Percentiles rank a stretch among this genome's conserved stretches.
phyloP scores from a whole-genome alignment of 345 rosid genomes.

The Crucihimalaya himalaica region DNA sequence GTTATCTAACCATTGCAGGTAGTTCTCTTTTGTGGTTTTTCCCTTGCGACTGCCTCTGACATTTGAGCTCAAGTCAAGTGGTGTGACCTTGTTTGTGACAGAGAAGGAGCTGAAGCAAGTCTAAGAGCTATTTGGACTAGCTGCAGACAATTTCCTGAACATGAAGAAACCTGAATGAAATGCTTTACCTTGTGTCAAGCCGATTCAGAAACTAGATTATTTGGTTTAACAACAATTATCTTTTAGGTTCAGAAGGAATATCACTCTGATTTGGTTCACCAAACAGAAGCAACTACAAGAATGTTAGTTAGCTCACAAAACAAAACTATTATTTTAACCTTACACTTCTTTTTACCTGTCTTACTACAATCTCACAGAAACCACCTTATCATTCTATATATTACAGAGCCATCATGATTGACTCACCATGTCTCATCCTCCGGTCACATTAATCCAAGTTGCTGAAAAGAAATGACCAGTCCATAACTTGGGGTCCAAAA shows the following conservation, averaged over 20 bases:
- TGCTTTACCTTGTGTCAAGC: constrained; percentile 3
- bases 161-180: constrained; percentile 73
- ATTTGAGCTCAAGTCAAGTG: background rate
- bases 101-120: constrained; percentile 87
- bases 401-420: background rate
- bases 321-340: background rate
- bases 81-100: constrained; percentile 39
- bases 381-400: background rate
- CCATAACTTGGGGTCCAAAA: background rate
- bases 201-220: constrained; percentile 5
- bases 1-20: background rate
- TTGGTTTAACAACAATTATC: background rate
- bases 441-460: background rate
- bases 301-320: background rate
- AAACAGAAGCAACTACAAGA: background rate
- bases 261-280: background rate
- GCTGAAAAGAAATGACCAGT: constrained; percentile 6
- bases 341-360: background rate
- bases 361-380: background rate
- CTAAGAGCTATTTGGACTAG: constrained; percentile 75
- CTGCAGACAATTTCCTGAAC: constrained; percentile 85
- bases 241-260: background rate
- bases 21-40: background rate
- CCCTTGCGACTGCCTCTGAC: constrained; percentile 6
- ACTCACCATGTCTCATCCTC: background rate